Conservation (phyloP, 768 basidiomycete genomes). For the Asterophora lycoperdoides region DNA sequence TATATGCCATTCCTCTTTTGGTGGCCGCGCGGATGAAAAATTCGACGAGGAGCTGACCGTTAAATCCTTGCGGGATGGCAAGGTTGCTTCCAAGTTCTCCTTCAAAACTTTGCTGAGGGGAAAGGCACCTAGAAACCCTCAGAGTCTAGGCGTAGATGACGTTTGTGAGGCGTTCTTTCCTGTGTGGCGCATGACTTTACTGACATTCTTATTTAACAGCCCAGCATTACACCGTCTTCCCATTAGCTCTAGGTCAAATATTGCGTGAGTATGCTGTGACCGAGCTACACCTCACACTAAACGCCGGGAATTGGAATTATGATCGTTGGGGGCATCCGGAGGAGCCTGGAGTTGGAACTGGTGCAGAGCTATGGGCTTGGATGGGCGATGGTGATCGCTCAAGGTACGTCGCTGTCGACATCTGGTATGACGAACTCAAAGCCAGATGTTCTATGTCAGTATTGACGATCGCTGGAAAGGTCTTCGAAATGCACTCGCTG, state of each 20-base stretch:
- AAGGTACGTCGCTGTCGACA: conserved; percentile 36
- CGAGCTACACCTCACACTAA: conserved; percentile 85
- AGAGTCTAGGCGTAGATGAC: conserved; percentile 44
- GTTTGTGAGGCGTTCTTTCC: conserved; percentile 31
- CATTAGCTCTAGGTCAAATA: conserved; percentile 82
- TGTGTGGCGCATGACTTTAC: not conserved
- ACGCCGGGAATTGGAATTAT: conserved; percentile 91
- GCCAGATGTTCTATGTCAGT: conserved; percentile 31
- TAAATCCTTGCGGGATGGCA: conserved; percentile 71
- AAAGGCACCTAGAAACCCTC: conserved; percentile 54
- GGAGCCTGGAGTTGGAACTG: conserved; percentile 71
- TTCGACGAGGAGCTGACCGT: conserved; percentile 46
- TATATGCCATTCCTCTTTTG: conserved; percentile 6
- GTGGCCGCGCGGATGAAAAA: conserved; percentile 28
- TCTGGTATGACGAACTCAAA: not conserved
- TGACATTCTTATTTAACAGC: conserved; percentile 33
- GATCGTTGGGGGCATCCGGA: conserved; percentile 79
- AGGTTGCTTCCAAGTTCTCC: conserved; percentile 73
- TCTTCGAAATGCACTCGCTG: conserved; percentile 84
- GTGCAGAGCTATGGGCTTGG: conserved; percentile 92
- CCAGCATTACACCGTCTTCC: conserved; percentile 86
- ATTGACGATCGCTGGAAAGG: conserved; percentile 78
- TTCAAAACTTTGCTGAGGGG: conserved; percentile 64
- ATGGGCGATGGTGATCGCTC: conserved; percentile 59
- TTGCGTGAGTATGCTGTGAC: conserved; percentile 81